Percentiles rank a stretch among this genome's conserved stretches.
These are phyloP conservation scores for Nidularia sp. DNA, from an alignment of 768 basidiomycete genomes.

Conservation along the genomic window DNA sequence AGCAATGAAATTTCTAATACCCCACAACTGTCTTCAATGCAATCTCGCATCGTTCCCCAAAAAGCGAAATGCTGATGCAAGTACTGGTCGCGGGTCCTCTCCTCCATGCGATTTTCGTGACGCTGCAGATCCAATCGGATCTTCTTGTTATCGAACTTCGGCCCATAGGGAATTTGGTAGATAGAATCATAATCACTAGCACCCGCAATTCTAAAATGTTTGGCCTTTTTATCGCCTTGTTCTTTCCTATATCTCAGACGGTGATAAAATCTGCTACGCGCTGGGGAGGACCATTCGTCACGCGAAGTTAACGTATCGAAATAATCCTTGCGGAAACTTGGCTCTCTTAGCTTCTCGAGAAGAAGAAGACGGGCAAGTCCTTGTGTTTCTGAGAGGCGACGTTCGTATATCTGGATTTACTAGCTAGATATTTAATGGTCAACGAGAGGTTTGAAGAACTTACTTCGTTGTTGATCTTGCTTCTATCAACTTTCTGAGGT, in stretches of 20 bases:
- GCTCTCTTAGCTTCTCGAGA: slow-evolving; percentile 49
- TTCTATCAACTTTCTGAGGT: slow-evolving; percentile 38
- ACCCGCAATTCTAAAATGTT: slow-evolving; percentile 43
- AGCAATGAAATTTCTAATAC: slow-evolving; percentile 16
- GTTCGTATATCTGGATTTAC: slow-evolving; percentile 45
- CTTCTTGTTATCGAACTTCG: slow-evolving; percentile 51
- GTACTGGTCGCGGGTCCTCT: slow-evolving; percentile 24
- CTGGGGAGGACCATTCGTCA: slow-evolving; percentile 44
- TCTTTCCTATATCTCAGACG: slow-evolving; percentile 29
- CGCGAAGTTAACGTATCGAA: slow-evolving; percentile 37
- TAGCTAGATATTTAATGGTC: background rate
- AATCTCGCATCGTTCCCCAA: slow-evolving; percentile 55
- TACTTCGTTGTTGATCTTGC: slow-evolving; percentile 57
- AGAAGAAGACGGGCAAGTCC: slow-evolving; percentile 62
- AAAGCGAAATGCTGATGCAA: slow-evolving; percentile 64
- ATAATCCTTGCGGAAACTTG: slow-evolving; percentile 40
- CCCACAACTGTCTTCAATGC: slow-evolving; percentile 61
- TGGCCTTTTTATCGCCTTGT: slow-evolving; percentile 53
- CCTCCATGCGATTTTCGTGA: background rate
- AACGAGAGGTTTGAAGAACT: slow-evolving; percentile 5
- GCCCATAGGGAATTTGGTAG: slow-evolving; percentile 60
- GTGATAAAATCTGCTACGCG: slow-evolving; percentile 16
- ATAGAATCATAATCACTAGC: slow-evolving; percentile 53
- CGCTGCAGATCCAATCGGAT: slow-evolving; percentile 56
- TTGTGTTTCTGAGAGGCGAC: slow-evolving; percentile 50